A percentile compares a stretch with the other conserved stretches of the same genome.
Evolutionary conservation across 192 early-diverging fungal species (phyloP).

Genomic region (Rhizoclosmatium sp.): DNA sequence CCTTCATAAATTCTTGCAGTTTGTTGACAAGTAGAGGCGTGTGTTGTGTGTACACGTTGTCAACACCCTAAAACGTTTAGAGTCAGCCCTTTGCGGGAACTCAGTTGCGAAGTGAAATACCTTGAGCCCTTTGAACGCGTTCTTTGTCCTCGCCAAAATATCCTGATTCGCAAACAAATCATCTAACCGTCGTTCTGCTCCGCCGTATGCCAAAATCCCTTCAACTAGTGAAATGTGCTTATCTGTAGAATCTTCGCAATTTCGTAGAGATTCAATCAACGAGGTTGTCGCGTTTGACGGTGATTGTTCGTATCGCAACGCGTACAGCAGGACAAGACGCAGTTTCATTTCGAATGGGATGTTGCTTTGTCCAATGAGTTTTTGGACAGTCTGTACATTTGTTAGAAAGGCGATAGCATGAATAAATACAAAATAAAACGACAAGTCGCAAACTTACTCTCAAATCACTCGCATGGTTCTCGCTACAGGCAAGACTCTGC

Average conservation of each 20-base stretch:
- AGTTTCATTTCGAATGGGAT: constrained; percentile 80
- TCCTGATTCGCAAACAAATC: constrained; percentile 90
- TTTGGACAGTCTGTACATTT: constrained; percentile 64
- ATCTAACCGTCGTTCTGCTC: constrained; percentile 80
- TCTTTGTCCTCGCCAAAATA: constrained; percentile 83
- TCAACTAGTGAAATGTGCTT: constrained; percentile 76
- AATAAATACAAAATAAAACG: not conserved
- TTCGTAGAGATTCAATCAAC: constrained; percentile 78
- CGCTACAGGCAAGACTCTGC: constrained; percentile 89
- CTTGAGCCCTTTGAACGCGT: constrained; percentile 93
- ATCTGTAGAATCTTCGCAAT: constrained; percentile 71
- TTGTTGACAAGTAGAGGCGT: constrained; percentile 83
- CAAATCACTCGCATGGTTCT: constrained; percentile 85
- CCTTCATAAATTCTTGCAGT: constrained; percentile 81
- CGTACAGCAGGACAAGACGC: constrained; percentile 84
- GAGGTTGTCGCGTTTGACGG: constrained; percentile 73
- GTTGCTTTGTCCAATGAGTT: constrained; percentile 70
- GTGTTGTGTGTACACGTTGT: constrained; percentile 99
- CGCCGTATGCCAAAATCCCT: constrained; percentile 79
- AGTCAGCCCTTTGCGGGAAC: not conserved
- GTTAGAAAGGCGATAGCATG: not conserved
- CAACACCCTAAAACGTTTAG: constrained; percentile 73
- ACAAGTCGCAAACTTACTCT: constrained; percentile 58
- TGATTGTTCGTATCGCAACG: constrained; percentile 89
- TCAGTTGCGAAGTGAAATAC: constrained; percentile 25